phyloP scores from a whole-genome alignment of 179 eudicot species.

The Amaranthus tricolor region DNA sequence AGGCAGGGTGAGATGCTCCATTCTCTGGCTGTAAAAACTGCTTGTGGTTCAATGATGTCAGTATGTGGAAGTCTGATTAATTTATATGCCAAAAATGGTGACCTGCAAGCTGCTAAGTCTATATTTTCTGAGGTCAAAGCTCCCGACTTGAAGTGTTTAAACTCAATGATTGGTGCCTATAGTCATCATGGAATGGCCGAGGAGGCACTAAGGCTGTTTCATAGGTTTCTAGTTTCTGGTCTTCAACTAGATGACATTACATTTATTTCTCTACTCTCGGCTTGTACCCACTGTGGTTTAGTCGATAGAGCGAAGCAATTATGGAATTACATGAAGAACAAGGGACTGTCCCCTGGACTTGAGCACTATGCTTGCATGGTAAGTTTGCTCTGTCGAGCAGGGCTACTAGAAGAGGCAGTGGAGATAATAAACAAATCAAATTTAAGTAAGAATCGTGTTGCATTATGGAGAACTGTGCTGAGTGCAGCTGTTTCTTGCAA shows the following conservation, averaged over 20 bases:
- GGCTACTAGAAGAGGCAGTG: constrained; percentile 70
- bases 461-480: constrained; percentile 73
- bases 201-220: constrained; percentile 53
- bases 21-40: constrained; percentile 53
- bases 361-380: constrained; percentile 90
- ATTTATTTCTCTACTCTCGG: constrained; percentile 62
- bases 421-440: constrained; percentile 53
- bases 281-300: constrained; percentile 75
- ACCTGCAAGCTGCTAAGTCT: constrained; percentile 50
- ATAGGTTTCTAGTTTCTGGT: constrained; percentile 42
- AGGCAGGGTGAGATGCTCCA: constrained; percentile 78
- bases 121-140: constrained; percentile 33
- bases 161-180: constrained; percentile 72
- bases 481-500: constrained; percentile 57
- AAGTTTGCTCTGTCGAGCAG: constrained; percentile 77
- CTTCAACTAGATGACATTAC: constrained; percentile 64
- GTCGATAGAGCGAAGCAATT: constrained; percentile 51
- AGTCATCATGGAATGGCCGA: constrained; percentile 78
- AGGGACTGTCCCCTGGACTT: constrained; percentile 44
- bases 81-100: constrained; percentile 77
- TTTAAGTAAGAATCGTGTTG: constrained; percentile 36
- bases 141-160: constrained; percentile 79
- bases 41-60: constrained; percentile 48
- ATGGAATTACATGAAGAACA: constrained; percentile 66
- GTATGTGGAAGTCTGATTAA: constrained; percentile 83